These are phyloP conservation scores for Waltiozyma sp. DNA, from an alignment of 1,139 yeast species.

Conservation along the genomic window DNA sequence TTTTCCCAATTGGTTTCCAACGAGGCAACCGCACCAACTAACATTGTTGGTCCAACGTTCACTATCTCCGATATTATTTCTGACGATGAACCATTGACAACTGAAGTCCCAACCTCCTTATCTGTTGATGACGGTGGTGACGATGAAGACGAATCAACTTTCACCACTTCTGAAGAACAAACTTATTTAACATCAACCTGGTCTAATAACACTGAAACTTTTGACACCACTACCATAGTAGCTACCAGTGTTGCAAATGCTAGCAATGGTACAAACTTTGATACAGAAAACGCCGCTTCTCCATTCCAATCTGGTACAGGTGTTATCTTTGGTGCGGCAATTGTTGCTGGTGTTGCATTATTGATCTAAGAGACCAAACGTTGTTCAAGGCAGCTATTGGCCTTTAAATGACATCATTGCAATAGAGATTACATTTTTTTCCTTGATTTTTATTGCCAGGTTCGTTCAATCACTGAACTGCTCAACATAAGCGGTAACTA, in stretches of 20 bases:
- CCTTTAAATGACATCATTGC: too few species aligned
- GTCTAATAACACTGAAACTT: background rate
- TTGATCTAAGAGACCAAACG: too few species aligned
- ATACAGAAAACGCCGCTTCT: background rate
- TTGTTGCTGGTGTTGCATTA: background rate
- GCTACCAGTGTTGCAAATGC: background rate
- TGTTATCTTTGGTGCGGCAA: background rate
- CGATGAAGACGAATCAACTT: slow-evolving; percentile 1
- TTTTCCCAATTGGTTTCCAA: slow-evolving; percentile 8
- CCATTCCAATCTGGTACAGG: background rate
- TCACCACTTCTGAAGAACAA: slow-evolving; percentile 1
- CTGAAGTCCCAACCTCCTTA: slow-evolving; percentile 1
- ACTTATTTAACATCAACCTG: background rate
- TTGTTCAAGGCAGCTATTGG: too few species aligned
- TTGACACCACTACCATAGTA: background rate
- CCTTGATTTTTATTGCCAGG: too few species aligned
- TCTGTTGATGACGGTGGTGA: slow-evolving; percentile 1
- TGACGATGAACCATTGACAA: slow-evolving; percentile 5
- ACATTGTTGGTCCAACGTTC: slow-evolving; percentile 4
- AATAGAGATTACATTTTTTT: too few species aligned
- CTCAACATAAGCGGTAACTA: too few species aligned
- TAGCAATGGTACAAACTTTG: background rate
- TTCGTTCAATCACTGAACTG: too few species aligned
- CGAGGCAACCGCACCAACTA: too few species aligned
- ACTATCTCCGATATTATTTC: slow-evolving; percentile 6